Percentiles rank a stretch among this genome's conserved stretches.
These are phyloP conservation scores for Metarhizium anisopliae DNA, from an alignment of 2,329 filamentous ascomycete species.

Conservation along the genomic window DNA sequence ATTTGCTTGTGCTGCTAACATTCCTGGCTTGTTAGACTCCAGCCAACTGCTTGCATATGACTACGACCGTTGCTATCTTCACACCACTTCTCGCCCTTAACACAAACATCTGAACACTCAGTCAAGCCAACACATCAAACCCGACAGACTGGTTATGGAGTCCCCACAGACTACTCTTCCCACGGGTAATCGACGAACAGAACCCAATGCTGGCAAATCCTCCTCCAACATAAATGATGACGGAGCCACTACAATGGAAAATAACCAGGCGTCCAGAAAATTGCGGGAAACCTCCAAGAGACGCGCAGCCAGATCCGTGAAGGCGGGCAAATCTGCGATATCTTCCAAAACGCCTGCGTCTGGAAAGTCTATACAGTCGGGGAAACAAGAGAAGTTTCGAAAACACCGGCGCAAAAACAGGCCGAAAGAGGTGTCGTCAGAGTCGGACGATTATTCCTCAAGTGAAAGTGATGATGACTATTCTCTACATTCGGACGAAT, in stretches of 20 bases:
- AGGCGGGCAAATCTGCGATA: not conserved
- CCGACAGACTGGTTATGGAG: not conserved
- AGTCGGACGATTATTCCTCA: not conserved
- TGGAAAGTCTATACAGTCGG: not conserved
- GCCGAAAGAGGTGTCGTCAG: not conserved
- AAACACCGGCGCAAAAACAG: not conserved
- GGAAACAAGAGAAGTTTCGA: not conserved
- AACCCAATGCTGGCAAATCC: not conserved
- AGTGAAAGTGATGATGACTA: not conserved
- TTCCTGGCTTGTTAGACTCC: too few relatives aligned
- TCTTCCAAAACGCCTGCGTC: not conserved
- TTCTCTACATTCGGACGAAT: not conserved
- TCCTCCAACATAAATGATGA: not conserved
- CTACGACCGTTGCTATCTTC: too few relatives aligned
- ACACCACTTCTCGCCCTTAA: not conserved
- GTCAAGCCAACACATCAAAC: not conserved
- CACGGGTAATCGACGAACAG: not conserved
- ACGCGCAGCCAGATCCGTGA: not conserved
- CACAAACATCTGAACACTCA: too few relatives aligned
- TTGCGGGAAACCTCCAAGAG: not conserved
- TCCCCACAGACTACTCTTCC: not conserved
- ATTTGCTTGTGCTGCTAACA: too few relatives aligned
- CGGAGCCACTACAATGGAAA: not conserved
- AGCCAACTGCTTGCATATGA: too few relatives aligned
- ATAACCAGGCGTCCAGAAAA: not conserved